Conservation (phyloP, 2,329 filamentous ascomycete species). For the Graphilbum sp. region DNA sequence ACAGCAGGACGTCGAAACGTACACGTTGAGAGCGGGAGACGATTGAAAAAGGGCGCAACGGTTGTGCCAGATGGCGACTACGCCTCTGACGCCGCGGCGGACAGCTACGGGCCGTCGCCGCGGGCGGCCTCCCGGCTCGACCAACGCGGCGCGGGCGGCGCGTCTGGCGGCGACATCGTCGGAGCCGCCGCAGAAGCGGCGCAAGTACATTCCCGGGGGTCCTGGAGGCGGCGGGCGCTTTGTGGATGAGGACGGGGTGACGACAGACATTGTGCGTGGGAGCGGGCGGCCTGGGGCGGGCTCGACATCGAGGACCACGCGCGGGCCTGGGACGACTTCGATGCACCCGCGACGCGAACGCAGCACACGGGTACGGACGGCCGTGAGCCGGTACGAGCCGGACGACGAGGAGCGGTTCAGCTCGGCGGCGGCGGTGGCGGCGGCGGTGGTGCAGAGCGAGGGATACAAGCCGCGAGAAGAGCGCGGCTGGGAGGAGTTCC, state of each 20-base stretch:
- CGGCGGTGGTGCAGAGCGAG: conserved; percentile 77
- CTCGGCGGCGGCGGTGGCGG: conserved; percentile 77
- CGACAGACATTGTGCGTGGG: conserved; percentile 7
- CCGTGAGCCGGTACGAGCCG: conserved; percentile 30
- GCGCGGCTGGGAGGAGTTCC: conserved; percentile 93
- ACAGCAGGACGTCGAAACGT: no score
- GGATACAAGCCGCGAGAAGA: conserved; percentile 96
- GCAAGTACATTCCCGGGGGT: conserved; percentile 72
- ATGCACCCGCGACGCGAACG: conserved; percentile 39
- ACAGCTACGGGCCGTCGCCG: conserved; percentile 27
- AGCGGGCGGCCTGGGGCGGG: background rate
- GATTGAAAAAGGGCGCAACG: no score
- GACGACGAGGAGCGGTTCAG: conserved; percentile 54
- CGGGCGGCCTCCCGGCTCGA: conserved; percentile 23
- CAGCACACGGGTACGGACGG: conserved; percentile 37
- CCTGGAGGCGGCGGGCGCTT: conserved; percentile 76
- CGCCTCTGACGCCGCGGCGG: conserved; percentile 22
- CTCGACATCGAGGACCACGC: background rate
- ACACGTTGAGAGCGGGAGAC: no score
- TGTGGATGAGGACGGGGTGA: conserved; percentile 50
- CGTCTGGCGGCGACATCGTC: conserved; percentile 22
- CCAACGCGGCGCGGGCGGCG: conserved; percentile 17
- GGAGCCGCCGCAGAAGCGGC: conserved; percentile 53
- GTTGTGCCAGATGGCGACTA: conserved; percentile 14
- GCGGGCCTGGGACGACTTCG: conserved; percentile 16